Base-by-base conservation (phyloP, 2,329 filamentous ascomycete genomes). In the Penicillium sclerotigenum region DNA sequence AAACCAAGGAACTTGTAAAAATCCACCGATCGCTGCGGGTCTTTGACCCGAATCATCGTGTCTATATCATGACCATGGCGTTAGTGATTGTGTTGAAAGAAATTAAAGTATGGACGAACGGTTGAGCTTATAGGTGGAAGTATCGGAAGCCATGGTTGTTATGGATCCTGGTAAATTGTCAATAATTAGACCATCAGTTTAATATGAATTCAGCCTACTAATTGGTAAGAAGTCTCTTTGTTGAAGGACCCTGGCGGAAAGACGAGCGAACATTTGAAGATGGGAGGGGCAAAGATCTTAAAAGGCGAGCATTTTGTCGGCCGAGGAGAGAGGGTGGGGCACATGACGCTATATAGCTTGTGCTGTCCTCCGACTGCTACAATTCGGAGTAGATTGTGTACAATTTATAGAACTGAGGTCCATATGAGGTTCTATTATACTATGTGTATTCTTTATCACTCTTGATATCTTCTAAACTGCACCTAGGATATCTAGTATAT, bases 1-100 rank as follows among this genome's bases (percentile, higher is more conserved):
- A 97, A 86, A 66, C 94, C 94, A 18, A 99, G 83, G 74, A 91
- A 89, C 72, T 96, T 87, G 76, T 97, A 99, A 77, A 96, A 99
- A 65, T 93, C 89, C 75, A 97, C 86, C 37, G 88, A 91, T 71
- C 81, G 84, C 77, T 92, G 87, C 11, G 93, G 93, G 77, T 99
- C 91, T 77, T 97, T 97, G 71, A 97, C 89, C 74, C 93, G 88
- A 72, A 96, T 81, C 90, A 90, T 94, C 36, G 77, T 75, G 61
- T 79, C 73, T 77, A 37, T 52, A 42, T 8, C 26, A 11, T 6
- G 26, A 37, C 28, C 60, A 65, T 63, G 9, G 13, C 38, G 57
- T 68, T 48, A 67, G 59, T 51, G 29, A n/a, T 24, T 46, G 18
- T 46, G 22, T 50, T 20, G 26, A 40, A 45, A 14, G 24, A 37